Evolutionary conservation across 768 basidiomycete genomes (phyloP), one percentile per base, ranked within the genome.

Genomic region (Leccinum longicurvipes): DNA sequence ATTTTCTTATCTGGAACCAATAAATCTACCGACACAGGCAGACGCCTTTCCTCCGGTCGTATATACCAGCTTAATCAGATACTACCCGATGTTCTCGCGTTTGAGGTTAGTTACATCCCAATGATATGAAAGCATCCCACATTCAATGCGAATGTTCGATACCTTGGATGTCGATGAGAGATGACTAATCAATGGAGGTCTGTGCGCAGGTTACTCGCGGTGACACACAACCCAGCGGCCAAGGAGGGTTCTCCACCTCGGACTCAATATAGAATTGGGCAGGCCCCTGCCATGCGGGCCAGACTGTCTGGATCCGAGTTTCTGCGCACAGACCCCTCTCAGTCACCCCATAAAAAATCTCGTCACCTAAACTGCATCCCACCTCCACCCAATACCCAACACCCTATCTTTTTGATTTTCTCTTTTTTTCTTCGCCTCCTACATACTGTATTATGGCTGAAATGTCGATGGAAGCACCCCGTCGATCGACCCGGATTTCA

Each of bases 401-500:
- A 4, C 14, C 23, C 34, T n/a, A n/a, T n/a, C n/a, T 21, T 27
- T n/a, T 47, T 24, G 15, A 44, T 15, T 24, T 44, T 42, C n/a
- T 27, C 14, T 15, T 24, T 44, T 42, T 15, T 27, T 17, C 5
- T 41, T 11, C 15, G 12, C 39, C 31, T 27, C 25, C n/a, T n/a
- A n/a, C 27, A 31, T 46, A 25, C 19, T 32, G 12, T 17, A 1
- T 24, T 31, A 67, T 67, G 65, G 49, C 55, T 29, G 63, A 60
- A 42, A 3, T 15, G 6, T 34, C 32, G 1, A 15, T 24, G 6
- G 64, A 66, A 3, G n/a, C 59, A 14, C 78, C 80, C 9, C 75
- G 84, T 57, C 76, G 85, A 54, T 87, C 85, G 4, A 76, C 77
- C 15, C 72, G 85, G 50, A 78, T 86, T 54, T 80, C 82, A 4